Percentiles rank a stretch among this genome's conserved stretches.
phyloP scores from a whole-genome alignment of 805 yeast species.

The Starmerella stigmatis region DNA sequence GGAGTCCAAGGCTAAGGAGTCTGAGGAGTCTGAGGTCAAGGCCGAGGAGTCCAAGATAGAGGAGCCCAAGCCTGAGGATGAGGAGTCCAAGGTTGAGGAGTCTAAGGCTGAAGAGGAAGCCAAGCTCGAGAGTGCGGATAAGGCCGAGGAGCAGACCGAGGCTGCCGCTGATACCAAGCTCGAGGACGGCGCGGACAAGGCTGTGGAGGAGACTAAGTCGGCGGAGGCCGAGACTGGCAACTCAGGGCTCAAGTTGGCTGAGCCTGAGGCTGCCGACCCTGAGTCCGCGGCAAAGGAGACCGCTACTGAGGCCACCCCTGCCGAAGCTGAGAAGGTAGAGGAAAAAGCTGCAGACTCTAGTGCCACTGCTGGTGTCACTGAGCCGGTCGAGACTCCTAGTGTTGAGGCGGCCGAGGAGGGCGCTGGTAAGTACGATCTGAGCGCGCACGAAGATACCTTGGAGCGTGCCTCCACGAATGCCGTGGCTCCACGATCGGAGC shows the following conservation, averaged over 20 bases:
- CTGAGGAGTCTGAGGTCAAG: constrained; percentile 30
- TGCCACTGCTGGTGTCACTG: not conserved
- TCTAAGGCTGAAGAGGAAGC: not conserved
- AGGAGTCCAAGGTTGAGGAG: not conserved
- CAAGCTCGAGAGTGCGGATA: constrained; percentile 9
- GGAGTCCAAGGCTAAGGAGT: constrained; percentile 43
- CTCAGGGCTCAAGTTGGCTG: not conserved
- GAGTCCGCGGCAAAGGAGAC: too few species aligned
- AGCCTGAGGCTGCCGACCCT: constrained; percentile 5
- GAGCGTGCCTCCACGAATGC: constrained; percentile 5
- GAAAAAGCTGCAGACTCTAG: constrained; percentile 3
- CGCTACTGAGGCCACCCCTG: not conserved
- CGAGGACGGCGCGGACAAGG: not conserved
- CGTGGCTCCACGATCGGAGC: constrained; percentile 1
- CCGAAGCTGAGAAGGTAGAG: not conserved
- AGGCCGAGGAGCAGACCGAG: not conserved
- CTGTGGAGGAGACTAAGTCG: not conserved
- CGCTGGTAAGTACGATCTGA: not conserved
- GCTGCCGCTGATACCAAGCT: not conserved
- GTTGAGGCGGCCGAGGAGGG: not conserved
- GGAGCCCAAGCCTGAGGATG: not conserved
- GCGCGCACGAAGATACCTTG: not conserved
- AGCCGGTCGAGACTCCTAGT: not conserved
- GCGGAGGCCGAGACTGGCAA: not conserved
- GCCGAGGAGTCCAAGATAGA: not conserved